Conservation (phyloP, 169 alveolate genomes). For the Plasmodium coatneyi region DNA sequence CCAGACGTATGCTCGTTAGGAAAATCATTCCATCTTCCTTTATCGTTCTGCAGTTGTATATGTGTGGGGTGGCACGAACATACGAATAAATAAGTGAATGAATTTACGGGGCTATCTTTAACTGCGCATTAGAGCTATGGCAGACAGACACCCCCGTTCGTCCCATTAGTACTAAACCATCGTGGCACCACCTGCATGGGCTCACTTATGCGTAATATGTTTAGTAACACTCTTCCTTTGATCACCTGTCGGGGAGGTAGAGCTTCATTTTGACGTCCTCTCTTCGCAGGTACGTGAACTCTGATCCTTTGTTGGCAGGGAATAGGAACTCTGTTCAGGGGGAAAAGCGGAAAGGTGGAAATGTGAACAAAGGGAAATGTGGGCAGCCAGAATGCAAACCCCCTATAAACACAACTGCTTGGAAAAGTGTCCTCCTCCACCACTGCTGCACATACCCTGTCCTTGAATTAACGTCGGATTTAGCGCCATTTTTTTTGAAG, state of each 20-base stretch:
- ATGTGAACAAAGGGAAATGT: neutral
- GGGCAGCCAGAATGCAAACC: neutral
- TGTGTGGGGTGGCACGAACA: neutral
- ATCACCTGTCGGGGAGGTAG: constrained; percentile 68
- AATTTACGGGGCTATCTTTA: neutral
- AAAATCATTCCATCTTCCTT: constrained; percentile 69
- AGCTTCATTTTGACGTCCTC: constrained; percentile 64
- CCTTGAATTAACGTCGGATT: constrained; percentile 66
- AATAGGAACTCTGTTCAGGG: constrained; percentile 28
- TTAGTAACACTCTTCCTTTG: neutral
- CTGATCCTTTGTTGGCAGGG: constrained; percentile 73
- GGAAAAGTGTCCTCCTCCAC: neutral
- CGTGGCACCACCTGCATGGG: neutral
- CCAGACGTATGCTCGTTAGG: constrained; percentile 70
- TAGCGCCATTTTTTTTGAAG: constrained; percentile 38
- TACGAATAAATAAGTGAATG: neutral
- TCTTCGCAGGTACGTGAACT: constrained; percentile 51
- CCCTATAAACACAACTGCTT: neutral
- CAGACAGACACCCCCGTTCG: neutral
- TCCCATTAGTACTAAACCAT: neutral
- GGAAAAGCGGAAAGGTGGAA: neutral
- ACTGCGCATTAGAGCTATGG: neutral
- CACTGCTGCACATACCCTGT: constrained; percentile 12
- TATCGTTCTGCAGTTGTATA: constrained; percentile 38
- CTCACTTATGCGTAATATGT: neutral